phyloP scores from a whole-genome alignment of 148 eudicot genomes.

The Heliosperma pusillum region DNA sequence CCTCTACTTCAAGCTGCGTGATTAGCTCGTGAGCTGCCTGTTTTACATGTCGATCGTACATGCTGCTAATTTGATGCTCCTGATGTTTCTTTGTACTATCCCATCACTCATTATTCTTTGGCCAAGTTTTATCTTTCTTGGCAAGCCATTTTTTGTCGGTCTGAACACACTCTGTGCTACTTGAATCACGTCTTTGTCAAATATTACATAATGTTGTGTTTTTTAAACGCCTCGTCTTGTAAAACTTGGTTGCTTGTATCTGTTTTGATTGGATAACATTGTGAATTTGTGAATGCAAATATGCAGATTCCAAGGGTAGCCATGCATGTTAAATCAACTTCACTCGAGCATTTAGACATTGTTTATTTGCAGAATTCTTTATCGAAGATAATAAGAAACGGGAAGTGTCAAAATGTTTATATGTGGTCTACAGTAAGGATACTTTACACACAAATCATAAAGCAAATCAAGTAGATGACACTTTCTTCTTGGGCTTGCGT shows the following conservation, averaged over 20 bases:
- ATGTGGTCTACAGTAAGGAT: background rate
- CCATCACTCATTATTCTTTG: background rate
- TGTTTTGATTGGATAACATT: background rate
- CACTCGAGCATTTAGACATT: background rate
- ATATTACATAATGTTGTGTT: background rate
- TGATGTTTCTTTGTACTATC: conserved; percentile 18
- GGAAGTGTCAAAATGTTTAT: background rate
- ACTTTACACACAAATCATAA: background rate
- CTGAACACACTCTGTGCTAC: background rate
- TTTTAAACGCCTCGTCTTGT: background rate
- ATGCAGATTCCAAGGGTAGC: background rate
- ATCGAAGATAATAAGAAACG: background rate
- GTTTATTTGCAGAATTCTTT: background rate
- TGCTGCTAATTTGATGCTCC: conserved; percentile 9
- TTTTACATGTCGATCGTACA: background rate
- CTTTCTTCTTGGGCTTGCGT: conserved; percentile 26
- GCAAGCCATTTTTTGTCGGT: conserved; percentile 15
- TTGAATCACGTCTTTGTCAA: conserved; percentile 1
- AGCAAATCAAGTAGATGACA: conserved; percentile 4
- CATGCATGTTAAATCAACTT: background rate
- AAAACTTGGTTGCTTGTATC: background rate
- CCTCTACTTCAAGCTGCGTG: conserved; percentile 48
- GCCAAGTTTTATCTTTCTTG: conserved; percentile 18
- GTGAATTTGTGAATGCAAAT: background rate
- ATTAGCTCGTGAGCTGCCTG: conserved; percentile 11